These are phyloP conservation scores for Pythium insidiosum DNA, from an alignment of 352 stramenopile genomes.

Conservation along the genomic window DNA sequence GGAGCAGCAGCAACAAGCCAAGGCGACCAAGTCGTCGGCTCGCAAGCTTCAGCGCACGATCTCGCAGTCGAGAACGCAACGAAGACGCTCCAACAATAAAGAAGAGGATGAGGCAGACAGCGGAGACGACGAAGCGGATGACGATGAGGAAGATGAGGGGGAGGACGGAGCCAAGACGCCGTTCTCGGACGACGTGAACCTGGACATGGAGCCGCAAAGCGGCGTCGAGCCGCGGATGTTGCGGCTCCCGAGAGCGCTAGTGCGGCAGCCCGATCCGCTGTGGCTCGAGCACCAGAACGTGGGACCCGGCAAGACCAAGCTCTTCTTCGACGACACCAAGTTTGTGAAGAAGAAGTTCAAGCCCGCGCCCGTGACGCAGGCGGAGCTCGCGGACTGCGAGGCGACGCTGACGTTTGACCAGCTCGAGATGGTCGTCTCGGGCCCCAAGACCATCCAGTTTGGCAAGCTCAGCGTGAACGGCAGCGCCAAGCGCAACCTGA, in stretches of 20 bases:
- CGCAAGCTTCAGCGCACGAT: constrained; percentile 29
- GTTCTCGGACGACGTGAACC: too few relatives aligned
- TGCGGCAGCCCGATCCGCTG: constrained; percentile 38
- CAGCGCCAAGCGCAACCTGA: constrained; percentile 67
- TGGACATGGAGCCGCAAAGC: constrained; percentile 29
- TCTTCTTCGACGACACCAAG: constrained; percentile 81
- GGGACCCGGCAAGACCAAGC: constrained; percentile 15
- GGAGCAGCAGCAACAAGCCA: too few relatives aligned
- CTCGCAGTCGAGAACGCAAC: constrained; percentile 15
- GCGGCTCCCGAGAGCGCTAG: constrained; percentile 29
- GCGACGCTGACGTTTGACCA: constrained; percentile 63
- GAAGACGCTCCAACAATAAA: constrained; percentile 26
- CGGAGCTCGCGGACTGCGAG: constrained; percentile 84
- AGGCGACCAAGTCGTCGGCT: constrained; percentile 20
- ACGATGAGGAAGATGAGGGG: constrained; percentile 19
- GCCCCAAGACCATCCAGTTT: constrained; percentile 88
- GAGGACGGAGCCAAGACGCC: too few relatives aligned
- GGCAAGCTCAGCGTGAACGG: constrained; percentile 87
- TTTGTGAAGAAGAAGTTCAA: constrained; percentile 93
- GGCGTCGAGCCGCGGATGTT: constrained; percentile 38
- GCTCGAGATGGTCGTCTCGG: constrained; percentile 51
- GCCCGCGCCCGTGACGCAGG: constrained; percentile 73
- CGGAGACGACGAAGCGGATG: constrained; percentile 34
- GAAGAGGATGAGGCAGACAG: constrained; percentile 7
- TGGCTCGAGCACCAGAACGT: constrained; percentile 39